Base-by-base conservation (phyloP, 2,329 filamentous ascomycete species). In the Pseudogymnoascus destructans region DNA sequence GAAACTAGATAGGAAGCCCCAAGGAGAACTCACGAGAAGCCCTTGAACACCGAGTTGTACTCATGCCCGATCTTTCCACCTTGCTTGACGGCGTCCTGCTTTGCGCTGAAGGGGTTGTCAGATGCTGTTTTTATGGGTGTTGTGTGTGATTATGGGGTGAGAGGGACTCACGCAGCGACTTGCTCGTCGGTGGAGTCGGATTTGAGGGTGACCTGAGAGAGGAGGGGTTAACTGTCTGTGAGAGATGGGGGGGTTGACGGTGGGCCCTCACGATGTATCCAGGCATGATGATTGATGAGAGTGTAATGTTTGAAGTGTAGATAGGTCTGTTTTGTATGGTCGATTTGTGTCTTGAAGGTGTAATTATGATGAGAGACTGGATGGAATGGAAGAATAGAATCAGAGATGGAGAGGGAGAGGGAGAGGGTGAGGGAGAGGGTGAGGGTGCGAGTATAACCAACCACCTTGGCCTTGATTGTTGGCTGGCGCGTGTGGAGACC, bases 51-150 rank as follows among this genome's bases (percentile, higher is more conserved):
- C 61, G 75, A 85, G 42, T 49, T 49, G 77, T 89, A 95, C 71
- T 93, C 87, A 66, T 93, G 84, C 58, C 75, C 81, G 74, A 97
- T 93, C 72, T 81, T 82, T 70, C 90, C 92, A 69, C 92, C 92
- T 70, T 92, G 82, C 40, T 85, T 79, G 61, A 71, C 74, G 65
- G 84, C 87, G 60, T 84, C 75, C 70, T 91, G 75, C 82, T 95
- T 95, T 61, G 87, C 86, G 57, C 87, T 90, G 21, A 10, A 11
- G 21, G 15, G 11, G 11, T 13, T 56, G 49, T 15, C 1, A 9
- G 25, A n/a, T 54, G 55, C 32, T 52, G 46, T 33, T 10, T 30
- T 3, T 10, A 21, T 59, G n/a, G 27, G 2, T n/a, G 49, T 17
- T 10, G 17, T 27, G 55, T 19, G 10, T 7, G 25, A 2, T 30